Conservation (phyloP, 805 yeast genomes). For the Groenewaldozyma salmanticensis region DNA sequence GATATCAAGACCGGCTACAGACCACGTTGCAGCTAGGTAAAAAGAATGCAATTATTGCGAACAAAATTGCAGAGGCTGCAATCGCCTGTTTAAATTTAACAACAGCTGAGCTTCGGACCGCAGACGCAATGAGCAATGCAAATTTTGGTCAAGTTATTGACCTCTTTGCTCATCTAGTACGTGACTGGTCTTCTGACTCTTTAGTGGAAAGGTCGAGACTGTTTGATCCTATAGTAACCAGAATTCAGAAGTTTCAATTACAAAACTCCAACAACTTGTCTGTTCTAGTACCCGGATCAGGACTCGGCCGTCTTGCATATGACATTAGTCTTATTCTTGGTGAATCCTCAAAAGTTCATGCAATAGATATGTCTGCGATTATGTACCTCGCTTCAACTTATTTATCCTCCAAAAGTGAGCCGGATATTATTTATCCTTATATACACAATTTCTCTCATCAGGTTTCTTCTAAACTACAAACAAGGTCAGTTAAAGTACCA, state of each 20-base stretch:
- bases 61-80: conserved; percentile 34
- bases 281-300: conserved; percentile 79
- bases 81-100: conserved; percentile 31
- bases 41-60: conserved; percentile 40
- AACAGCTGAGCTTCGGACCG: conserved; percentile 35
- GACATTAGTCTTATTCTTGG: conserved; percentile 37
- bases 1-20: conserved; percentile 42
- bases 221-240: conserved; percentile 42
- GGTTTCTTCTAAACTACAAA: conserved; percentile 37
- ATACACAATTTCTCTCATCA: conserved; percentile 66
- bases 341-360: conserved; percentile 47
- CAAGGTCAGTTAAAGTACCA: conserved; percentile 32
- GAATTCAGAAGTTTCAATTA: conserved; percentile 20
- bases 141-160: conserved; percentile 15
- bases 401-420: conserved; percentile 11
- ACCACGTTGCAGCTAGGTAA: conserved; percentile 38
- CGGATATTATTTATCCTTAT: conserved; percentile 25
- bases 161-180: conserved; percentile 59
- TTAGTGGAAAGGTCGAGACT: conserved; percentile 45
- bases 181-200: conserved; percentile 66
- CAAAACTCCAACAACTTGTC: conserved; percentile 17
- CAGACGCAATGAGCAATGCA: conserved; percentile 21
- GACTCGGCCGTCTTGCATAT: conserved; percentile 69
- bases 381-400: conserved; percentile 51
- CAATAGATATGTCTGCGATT: conserved; percentile 65